These are phyloP conservation scores for Cyberlindnera bimundalis DNA, from an alignment of 805 yeast genomes.

Conservation along the genomic window DNA sequence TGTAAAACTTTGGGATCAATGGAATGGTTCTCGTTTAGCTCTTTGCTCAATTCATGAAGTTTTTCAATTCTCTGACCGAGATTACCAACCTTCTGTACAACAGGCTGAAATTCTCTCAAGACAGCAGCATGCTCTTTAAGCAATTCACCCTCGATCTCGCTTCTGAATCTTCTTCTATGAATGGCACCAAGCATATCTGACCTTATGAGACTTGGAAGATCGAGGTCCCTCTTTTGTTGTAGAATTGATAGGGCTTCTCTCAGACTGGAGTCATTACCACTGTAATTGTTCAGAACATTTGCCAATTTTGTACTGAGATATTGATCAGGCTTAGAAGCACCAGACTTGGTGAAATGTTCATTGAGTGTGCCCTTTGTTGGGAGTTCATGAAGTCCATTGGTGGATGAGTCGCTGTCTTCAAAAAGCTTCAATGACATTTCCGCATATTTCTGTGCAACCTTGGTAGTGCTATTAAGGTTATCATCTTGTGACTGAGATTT, in stretches of 20 bases:
- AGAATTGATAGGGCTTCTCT: conserved; percentile 34
- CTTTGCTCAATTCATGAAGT: conserved; percentile 17
- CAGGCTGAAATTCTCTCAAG: conserved; percentile 42
- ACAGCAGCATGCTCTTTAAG: conserved; percentile 52
- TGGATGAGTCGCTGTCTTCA: conserved; percentile 14
- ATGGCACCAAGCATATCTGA: conserved; percentile 52
- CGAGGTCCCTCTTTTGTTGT: conserved; percentile 32
- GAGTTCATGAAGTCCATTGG: conserved; percentile 9
- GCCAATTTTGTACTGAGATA: conserved; percentile 34
- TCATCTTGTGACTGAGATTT: background rate
- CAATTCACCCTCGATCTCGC: conserved; percentile 58
- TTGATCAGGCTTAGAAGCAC: conserved; percentile 28
- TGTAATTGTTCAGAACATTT: conserved; percentile 32
- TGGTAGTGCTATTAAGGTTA: conserved; percentile 8
- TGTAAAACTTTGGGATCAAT: conserved; percentile 17
- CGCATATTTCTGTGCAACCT: conserved; percentile 47
- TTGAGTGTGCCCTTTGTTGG: conserved; percentile 3
- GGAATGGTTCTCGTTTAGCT: conserved; percentile 15
- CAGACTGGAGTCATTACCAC: conserved; percentile 30
- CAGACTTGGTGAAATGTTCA: conserved; percentile 8
- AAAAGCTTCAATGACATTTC: conserved; percentile 40
- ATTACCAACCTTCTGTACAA: conserved; percentile 39
- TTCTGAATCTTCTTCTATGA: conserved; percentile 55
- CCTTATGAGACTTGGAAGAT: conserved; percentile 20
- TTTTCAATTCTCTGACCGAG: conserved; percentile 22